Conservation (phyloP, 2,329 filamentous ascomycete genomes). For the Tolypocladium ophioglossoides region DNA sequence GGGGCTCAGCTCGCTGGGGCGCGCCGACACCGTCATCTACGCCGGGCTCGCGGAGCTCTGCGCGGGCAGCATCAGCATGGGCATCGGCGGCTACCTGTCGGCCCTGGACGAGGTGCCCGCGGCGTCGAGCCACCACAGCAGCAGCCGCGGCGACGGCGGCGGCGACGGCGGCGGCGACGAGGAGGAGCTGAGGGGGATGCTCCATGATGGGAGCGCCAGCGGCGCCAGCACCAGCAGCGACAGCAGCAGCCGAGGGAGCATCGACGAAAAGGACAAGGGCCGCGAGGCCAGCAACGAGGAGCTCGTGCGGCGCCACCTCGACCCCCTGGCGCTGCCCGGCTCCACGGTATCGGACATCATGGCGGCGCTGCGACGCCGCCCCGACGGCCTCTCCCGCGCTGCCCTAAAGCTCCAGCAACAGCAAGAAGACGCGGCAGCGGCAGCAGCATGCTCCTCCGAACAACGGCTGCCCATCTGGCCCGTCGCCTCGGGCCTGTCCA, state of each 20-base stretch:
- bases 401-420: conserved; percentile 9
- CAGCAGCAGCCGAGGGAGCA: not conserved
- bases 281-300: conserved; percentile 8
- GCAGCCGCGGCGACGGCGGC: too few relatives aligned
- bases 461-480: conserved; percentile 19
- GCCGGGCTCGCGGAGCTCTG: conserved; percentile 62
- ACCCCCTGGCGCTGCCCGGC: conserved; percentile 17
- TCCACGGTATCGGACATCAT: conserved; percentile 14
- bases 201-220: conserved; percentile 6
- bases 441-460: conserved; percentile 7
- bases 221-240: conserved; percentile 3
- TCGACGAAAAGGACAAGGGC: conserved; percentile 7
- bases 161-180: conserved; percentile 4
- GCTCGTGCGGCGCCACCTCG: conserved; percentile 20
- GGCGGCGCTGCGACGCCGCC: conserved; percentile 11
- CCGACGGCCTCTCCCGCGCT: conserved; percentile 19
- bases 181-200: conserved; percentile 15
- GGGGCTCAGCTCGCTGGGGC: conserved; percentile 51
- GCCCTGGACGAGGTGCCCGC: conserved; percentile 30
- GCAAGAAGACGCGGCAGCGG: not conserved
- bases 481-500: conserved; percentile 42
- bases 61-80: conserved; percentile 64
- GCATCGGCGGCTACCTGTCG: conserved; percentile 58
- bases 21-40: conserved; percentile 52
- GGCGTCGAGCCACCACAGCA: not conserved